Evolutionary conservation across 106 monocot species (phyloP), one percentile per base, ranked within the genome.

Genomic region (Dendrobium huoshanense): DNA sequence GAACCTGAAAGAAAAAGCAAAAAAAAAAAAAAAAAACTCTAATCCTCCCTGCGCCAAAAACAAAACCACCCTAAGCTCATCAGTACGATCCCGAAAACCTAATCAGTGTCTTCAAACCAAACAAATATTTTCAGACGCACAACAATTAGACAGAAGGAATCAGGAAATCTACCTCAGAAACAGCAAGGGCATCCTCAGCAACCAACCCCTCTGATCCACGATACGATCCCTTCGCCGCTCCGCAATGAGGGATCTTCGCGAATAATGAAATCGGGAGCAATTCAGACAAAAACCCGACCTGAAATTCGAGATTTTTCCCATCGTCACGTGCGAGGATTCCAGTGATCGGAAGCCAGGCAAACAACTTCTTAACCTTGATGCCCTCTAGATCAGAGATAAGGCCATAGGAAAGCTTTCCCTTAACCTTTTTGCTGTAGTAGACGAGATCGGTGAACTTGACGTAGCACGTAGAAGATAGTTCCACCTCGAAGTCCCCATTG

Each of bases 341-440:
- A 9, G 86, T 83, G 80, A 95, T 42, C 25, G 81, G 72, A 61
- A 92, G 68, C 95, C 95, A 95, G 56, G 88, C 10, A 84, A 95
- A 92, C 77, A 95, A 19, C 81, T 92, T 90, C 85, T 88, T 86
- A 45, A 78, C 90, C 83, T 90, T 78, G 80, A 92, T 84, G 22
- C 95, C 95, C 4, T 81, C 77, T 17, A 95, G 78, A 49, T 89
- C 79, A 42, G 87, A 79, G 84, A 95, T 92, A 47, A 33, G 25
- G 55, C 95, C 95, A 77, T 89, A 88, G 29, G 84, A 78, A 77
- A 95, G 75, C 67, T 64, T 84, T 7, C 95, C 92, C 25, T 43
- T 89, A 58, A 95, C 80, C n/a, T 10, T 80, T 49, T 73, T 79
- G 11, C 90, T 87, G 79, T 86, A 95, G 86, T 89, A 91, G 72